These are phyloP conservation scores for Thecamonas trahens DNA, from an alignment of 78 protist species.

Conservation along the genomic window DNA sequence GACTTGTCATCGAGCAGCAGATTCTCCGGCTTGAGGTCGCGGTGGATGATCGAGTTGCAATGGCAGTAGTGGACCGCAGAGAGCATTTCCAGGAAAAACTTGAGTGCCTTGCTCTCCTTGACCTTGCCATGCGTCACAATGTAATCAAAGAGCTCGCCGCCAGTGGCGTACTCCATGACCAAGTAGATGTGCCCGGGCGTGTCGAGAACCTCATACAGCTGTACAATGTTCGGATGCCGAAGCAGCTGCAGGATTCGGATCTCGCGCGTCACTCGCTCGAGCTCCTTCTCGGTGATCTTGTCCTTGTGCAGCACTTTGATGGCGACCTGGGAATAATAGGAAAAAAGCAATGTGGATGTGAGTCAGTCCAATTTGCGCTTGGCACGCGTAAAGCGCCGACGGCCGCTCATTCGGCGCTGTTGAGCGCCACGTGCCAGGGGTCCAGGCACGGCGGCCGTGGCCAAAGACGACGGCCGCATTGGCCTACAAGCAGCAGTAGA, in stretches of 20 bases:
- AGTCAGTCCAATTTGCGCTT: background rate
- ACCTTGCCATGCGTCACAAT: conserved; percentile 25
- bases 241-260: background rate
- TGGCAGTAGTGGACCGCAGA: conserved; percentile 20
- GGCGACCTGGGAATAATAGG: background rate
- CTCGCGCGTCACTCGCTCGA: conserved; percentile 1
- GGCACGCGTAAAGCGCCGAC: no score
- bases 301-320: conserved; percentile 1
- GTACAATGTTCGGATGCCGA: background rate
- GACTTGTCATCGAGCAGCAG: conserved; percentile 70
- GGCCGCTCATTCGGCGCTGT: background rate
- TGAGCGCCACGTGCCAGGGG: background rate
- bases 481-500: background rate
- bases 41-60: background rate
- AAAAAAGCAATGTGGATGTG: background rate
- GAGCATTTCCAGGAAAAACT: conserved; percentile 17
- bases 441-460: background rate
- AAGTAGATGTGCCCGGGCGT: conserved; percentile 43
- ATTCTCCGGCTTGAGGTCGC: conserved; percentile 84
- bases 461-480: background rate
- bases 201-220: conserved; percentile 7
- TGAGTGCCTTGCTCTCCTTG: conserved; percentile 25
- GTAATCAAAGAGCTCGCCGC: conserved; percentile 61
- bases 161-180: conserved; percentile 72
- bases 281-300: background rate